Evolutionary conservation across 192 early-diverging fungal genomes (phyloP).

Genomic region (Backusella australiensis): DNA sequence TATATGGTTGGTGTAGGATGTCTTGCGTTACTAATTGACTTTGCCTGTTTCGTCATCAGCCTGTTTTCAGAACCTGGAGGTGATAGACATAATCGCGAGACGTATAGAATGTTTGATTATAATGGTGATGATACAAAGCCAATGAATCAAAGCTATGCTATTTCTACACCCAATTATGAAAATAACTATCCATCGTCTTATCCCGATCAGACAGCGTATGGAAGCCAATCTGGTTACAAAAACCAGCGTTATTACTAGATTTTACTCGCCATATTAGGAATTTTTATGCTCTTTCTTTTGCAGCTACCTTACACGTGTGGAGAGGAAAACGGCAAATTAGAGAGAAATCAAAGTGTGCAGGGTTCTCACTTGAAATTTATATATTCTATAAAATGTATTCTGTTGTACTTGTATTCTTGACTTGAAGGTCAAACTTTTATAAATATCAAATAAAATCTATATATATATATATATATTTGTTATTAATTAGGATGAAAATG

Average conservation of each 20-base stretch:
- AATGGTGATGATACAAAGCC: not conserved
- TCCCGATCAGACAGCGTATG: not conserved
- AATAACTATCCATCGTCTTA: not conserved
- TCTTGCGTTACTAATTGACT: not conserved
- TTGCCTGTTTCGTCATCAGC: not conserved
- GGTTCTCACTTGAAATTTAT: not conserved
- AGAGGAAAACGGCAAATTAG: not conserved
- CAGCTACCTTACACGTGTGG: not conserved
- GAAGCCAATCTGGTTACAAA: not conserved
- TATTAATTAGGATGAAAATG: not conserved
- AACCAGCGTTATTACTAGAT: not conserved
- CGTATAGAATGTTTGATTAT: not conserved
- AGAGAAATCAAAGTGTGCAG: not conserved
- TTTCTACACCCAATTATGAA: not conserved
- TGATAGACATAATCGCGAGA: not conserved
- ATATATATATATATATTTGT: not conserved
- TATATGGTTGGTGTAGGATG: slow-evolving; percentile 7
- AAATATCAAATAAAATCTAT: not conserved
- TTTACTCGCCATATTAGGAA: not conserved
- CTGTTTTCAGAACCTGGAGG: not conserved
- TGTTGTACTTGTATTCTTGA: not conserved
- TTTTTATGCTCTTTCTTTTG: not conserved
- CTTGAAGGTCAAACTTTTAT: not conserved
- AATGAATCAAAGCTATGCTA: not conserved
- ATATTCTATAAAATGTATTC: not conserved